These are phyloP conservation scores for Spizellomyces sp. DNA, from an alignment of 192 early-diverging fungal species.

Conservation along the genomic window DNA sequence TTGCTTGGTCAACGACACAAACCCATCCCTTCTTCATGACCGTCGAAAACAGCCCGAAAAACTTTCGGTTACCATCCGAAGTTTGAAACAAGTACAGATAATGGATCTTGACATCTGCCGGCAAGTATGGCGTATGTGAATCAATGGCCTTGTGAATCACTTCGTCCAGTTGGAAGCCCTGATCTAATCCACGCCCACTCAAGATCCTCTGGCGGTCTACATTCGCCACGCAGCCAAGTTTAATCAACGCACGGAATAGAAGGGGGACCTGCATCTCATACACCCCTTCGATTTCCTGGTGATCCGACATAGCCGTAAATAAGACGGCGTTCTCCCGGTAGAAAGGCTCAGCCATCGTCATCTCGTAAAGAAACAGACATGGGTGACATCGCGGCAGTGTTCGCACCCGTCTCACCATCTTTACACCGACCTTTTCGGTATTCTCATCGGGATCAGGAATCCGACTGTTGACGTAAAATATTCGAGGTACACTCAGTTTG, in stretches of 20 bases:
- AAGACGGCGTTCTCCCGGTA: conserved; percentile 74
- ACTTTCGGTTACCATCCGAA: conserved; percentile 49
- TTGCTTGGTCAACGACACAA: conserved; percentile 73
- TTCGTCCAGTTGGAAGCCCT: conserved; percentile 46
- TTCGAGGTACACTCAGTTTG: conserved; percentile 75
- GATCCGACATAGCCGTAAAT: conserved; percentile 79
- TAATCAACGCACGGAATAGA: conserved; percentile 77
- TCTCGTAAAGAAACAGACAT: conserved; percentile 73
- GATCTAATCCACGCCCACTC: conserved; percentile 35
- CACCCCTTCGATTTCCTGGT: conserved; percentile 87
- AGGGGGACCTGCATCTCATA: conserved; percentile 91
- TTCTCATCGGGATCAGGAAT: conserved; percentile 54
- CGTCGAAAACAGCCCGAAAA: conserved; percentile 75
- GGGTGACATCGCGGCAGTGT: conserved; percentile 80
- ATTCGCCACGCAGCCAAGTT: conserved; percentile 66
- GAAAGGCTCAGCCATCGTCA: conserved; percentile 78
- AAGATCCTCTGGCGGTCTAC: conserved; percentile 30
- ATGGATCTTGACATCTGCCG: conserved; percentile 41
- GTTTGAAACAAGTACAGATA: conserved; percentile 84
- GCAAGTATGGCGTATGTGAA: conserved; percentile 39
- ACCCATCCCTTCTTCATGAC: conserved; percentile 56
- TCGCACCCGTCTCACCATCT: conserved; percentile 36
- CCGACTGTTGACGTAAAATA: conserved; percentile 81
- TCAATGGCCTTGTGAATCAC: conserved; percentile 34
- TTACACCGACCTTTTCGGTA: conserved; percentile 26